Base-by-base conservation (phyloP, 2,329 filamentous ascomycete genomes). In the Tolypocladium ovalisporum region DNA sequence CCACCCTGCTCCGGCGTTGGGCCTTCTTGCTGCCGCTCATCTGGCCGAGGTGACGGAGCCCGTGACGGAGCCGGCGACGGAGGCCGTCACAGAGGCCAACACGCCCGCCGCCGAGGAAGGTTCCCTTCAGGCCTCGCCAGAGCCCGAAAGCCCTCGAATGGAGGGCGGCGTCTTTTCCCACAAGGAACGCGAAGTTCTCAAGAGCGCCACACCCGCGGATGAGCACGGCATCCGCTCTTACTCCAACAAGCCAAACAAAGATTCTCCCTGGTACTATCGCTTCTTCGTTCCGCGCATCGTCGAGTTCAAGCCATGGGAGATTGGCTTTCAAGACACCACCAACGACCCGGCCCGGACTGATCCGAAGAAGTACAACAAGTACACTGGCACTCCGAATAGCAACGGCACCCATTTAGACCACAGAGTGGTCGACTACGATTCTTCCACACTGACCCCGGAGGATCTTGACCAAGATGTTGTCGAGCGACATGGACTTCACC, bases 261-360 rank as follows among this genome's bases (percentile, higher is more conserved):
- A 73, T 36, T 72, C 70, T 70, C 59, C 73, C 32, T 76, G 78
- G 64, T 83, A 81, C 62, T 80, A 78, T 32, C 76, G 83, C 57
- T 75, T 84, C 63, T 69, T 82, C 49, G 66, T 66, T 5, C 80
- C 80, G 13, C 71, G 70, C 8, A 61, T 75, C 0, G 79, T 79
- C 60, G 69, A 74, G 55, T 83, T 76, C 57, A 73, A 79, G 40
- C 70, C 78, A 10, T 71, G 76, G 58, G 80, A 84, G 64, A 84
- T 85, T 59, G 82, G 82, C 17, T 84, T 82, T 66, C 76, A 79
- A 27, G 82, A 84, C 63, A 81, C 79, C 4, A 76, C 76, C 59
- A 84, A 84, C 59, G 79, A 81, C 62, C 75, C 77, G 13, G 22
- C 44, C 35, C 42, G 44, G 22, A 42, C 24, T 19, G 53, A 54